Conservation (phyloP, 23 red algal genomes). For the Gracilaria gracilis region DNA sequence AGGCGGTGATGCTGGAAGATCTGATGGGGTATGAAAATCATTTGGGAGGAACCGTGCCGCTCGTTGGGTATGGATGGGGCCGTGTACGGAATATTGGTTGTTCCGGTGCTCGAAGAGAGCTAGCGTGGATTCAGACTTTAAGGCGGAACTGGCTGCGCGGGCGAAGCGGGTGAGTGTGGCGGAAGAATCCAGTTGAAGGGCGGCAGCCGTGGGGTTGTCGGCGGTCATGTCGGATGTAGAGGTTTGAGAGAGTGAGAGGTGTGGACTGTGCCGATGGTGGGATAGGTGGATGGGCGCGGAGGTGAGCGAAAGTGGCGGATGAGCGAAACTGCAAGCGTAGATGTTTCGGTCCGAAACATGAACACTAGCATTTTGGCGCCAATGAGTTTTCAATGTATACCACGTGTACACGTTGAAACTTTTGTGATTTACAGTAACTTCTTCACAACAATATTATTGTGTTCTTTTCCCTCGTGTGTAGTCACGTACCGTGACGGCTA, state of each 20-base stretch:
- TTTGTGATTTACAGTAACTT: no score
- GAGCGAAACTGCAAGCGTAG: not conserved
- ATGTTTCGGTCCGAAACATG: not conserved
- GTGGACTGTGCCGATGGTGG: not conserved
- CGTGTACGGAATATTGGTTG: conserved; percentile 52
- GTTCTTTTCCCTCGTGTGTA: no score
- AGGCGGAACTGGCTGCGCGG: not conserved
- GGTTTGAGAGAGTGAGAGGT: not conserved
- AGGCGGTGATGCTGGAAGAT: conserved; percentile 42
- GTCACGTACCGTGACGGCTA: no score
- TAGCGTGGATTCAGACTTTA: conserved; percentile 4
- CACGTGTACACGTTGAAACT: no score
- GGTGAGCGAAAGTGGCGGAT: not conserved
- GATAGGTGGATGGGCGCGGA: not conserved
- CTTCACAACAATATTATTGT: no score
- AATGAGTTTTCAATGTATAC: not conserved
- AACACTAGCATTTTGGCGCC: not conserved
- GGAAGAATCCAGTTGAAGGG: conserved; percentile 28
- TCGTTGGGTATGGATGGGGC: conserved; percentile 19
- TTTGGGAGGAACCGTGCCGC: conserved; percentile 20
- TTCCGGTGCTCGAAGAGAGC: conserved; percentile 69
- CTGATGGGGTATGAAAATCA: conserved; percentile 26
- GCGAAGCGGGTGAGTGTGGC: conserved; percentile 36
- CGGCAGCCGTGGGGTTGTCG: conserved; percentile 10
- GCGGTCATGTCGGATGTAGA: not conserved